Base-by-base conservation (phyloP, 2,329 filamentous ascomycete genomes). In the Biscogniauxia mediterranea region DNA sequence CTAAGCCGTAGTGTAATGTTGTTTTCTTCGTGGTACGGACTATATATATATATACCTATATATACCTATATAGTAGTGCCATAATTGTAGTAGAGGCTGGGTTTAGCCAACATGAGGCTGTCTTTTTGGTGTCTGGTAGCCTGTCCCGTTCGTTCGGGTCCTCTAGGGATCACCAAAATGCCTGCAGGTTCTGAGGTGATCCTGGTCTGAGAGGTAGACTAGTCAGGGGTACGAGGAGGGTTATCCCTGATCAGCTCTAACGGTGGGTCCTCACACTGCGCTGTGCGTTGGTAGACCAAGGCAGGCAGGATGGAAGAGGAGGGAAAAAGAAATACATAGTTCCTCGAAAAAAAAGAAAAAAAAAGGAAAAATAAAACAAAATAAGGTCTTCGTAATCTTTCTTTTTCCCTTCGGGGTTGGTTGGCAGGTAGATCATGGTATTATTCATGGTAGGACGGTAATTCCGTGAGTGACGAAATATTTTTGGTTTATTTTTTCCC, bases 381-480 rank as follows among this genome's bases (percentile, higher is more conserved):
- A n/a, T n/a, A n/a, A n/a, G n/a, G n/a, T n/a, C n/a, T 63, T 64
- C 54, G 58, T 61, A 57, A 60, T 66, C 64, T 66, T 60, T 68
- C 64, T 63, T 65, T 59, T 68, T 64, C 58, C 62, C 55, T 68
- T 64, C 59, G 62, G 25, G 63, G 59, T 61, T 59, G 59, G 64
- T 62, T 64, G 50, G 63, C 56, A 13, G 11, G 28, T 2, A 9
- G 1, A 6, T 32, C 28, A 9, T 32, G 7, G 28, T 32, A 56
- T 57, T 60, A 56, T 38, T 28, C 4, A 49, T 55, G 38, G 56
- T 38, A 52, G 55, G 55, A 55, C 55, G 55, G 59, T 58, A 5
- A 69, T 59, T 17, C 72, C 71, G 52, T 74, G 74, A 52, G 78
- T 75, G 49, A 71, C 63, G 69, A 70, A 68, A 68, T 46, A 46